Conservation (phyloP, 495 filamentous ascomycete genomes). For the Parachaetomium inaequale region DNA sequence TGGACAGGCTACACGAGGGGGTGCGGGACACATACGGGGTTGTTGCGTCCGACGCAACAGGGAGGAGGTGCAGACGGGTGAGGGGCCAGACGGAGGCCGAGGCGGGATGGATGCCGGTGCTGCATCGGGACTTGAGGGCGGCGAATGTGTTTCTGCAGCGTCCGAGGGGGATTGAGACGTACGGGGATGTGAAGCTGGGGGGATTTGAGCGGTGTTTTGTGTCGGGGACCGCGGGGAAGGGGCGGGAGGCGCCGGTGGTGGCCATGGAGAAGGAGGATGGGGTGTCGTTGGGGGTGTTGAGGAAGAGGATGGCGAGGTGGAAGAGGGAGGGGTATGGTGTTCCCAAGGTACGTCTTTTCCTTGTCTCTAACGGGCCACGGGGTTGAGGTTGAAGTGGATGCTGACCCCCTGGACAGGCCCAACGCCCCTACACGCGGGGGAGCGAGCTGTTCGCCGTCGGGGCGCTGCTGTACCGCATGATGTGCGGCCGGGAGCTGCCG, state of each 20-base stretch:
- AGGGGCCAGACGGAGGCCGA: constrained; percentile 18
- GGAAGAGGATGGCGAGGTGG: constrained; percentile 11
- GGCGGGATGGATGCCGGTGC: constrained; percentile 43
- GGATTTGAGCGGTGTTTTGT: constrained; percentile 37
- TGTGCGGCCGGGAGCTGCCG: constrained; percentile 29
- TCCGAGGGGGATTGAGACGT: constrained; percentile 44
- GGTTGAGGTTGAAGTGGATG: not conserved
- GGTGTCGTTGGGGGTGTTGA: constrained; percentile 7
- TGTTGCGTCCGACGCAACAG: not conserved
- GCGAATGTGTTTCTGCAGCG: constrained; percentile 45
- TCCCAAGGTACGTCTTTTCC: constrained; percentile 8
- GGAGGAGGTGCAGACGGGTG: constrained; percentile 9
- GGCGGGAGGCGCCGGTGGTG: constrained; percentile 12
- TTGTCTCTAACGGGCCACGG: not conserved
- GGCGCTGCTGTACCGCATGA: constrained; percentile 39
- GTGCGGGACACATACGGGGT: constrained; percentile 21
- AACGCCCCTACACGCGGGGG: constrained; percentile 30
- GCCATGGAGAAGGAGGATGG: constrained; percentile 10
- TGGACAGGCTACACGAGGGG: constrained; percentile 45
- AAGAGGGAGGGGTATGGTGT: constrained; percentile 2
- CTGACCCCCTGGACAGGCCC: constrained; percentile 20
- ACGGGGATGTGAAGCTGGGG: constrained; percentile 48
- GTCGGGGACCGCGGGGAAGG: constrained; percentile 27
- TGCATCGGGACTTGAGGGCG: constrained; percentile 43
- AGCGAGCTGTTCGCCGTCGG: constrained; percentile 39